Evolutionary conservation across 345 rosid species (phyloP).

Genomic region (Eucalyptus viminalis): DNA sequence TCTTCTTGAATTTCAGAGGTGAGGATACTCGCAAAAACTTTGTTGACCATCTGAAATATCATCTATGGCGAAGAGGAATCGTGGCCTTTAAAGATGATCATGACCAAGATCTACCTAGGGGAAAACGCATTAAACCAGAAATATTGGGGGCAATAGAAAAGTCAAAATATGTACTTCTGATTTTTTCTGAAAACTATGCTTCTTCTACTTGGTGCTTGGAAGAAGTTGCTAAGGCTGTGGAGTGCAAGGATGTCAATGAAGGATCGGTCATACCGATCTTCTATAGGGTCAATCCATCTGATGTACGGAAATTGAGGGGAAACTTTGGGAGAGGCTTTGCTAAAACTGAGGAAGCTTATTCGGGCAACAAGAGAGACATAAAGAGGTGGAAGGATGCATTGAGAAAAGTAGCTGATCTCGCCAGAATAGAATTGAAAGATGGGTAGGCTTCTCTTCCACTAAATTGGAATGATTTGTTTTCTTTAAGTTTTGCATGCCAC

Average conservation of each 20-base stretch:
- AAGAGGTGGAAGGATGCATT: background rate
- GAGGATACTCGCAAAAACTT: background rate
- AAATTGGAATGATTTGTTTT: background rate
- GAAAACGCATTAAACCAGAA: background rate
- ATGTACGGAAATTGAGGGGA: background rate
- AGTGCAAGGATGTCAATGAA: background rate
- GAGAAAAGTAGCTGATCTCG: no score
- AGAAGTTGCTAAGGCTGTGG: background rate
- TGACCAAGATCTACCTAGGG: background rate
- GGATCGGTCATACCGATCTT: background rate
- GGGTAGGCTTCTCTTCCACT: background rate
- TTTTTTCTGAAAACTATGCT: background rate
- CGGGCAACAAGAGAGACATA: background rate
- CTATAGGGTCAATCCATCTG: background rate
- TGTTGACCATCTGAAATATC: background rate
- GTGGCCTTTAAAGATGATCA: background rate
- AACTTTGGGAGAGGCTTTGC: background rate
- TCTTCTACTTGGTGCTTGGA: conserved; percentile 1
- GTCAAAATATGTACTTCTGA: background rate
- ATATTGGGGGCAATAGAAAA: background rate
- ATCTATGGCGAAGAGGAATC: background rate
- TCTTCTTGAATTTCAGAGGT: conserved; percentile 4
- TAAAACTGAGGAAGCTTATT: background rate
- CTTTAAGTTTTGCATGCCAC: background rate
- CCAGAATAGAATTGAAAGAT: background rate